Conservation (phyloP, 257 asterid genomes). For the Scutellaria barbata region DNA sequence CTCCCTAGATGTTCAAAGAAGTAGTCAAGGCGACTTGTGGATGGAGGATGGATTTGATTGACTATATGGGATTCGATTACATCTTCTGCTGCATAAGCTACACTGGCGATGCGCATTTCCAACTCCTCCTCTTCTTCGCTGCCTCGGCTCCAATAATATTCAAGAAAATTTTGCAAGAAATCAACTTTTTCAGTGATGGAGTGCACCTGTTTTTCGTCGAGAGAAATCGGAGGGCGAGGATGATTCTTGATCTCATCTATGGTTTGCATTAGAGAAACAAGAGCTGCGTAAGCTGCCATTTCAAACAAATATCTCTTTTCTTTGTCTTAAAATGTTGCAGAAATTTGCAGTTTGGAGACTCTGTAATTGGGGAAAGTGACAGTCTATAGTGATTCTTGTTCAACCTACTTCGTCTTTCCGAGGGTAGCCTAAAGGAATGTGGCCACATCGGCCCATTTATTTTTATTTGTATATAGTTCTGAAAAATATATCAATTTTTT, state of each 20-base stretch:
- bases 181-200: background rate
- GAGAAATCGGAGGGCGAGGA: slow-evolving; percentile 16
- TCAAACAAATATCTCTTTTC: background rate
- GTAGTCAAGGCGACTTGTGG: too few relatives aligned
- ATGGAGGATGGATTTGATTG: background rate
- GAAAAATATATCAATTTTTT: too few relatives aligned
- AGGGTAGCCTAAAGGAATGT: too few relatives aligned
- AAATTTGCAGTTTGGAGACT: background rate
- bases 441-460: too few relatives aligned
- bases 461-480: too few relatives aligned
- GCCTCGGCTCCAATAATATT: too few relatives aligned
- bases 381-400: too few relatives aligned
- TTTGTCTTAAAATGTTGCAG: background rate
- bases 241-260: slow-evolving; percentile 7
- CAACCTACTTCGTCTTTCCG: too few relatives aligned
- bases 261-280: slow-evolving; percentile 3
- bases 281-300: slow-evolving; percentile 5
- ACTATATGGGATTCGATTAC: background rate
- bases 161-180: background rate
- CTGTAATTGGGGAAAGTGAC: background rate
- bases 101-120: background rate
- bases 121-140: background rate
- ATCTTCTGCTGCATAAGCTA: background rate
- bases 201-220: background rate
- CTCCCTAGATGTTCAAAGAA: too few relatives aligned